phyloP scores from a whole-genome alignment of 2,329 filamentous ascomycete species.

The Arthroderma sp. region DNA sequence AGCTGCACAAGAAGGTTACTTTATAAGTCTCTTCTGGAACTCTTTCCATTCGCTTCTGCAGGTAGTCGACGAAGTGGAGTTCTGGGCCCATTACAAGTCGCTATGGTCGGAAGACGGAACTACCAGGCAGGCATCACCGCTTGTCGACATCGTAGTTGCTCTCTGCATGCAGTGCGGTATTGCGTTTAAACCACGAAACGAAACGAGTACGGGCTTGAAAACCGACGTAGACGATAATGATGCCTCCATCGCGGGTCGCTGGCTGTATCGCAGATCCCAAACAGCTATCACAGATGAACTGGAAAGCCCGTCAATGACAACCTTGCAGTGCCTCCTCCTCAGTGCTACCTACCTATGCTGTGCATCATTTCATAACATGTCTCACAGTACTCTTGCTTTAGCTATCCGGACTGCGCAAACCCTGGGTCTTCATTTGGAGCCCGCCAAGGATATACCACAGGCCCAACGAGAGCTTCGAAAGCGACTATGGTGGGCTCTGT shows the following conservation, averaged over 20 bases:
- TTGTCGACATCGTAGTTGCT: slow-evolving; percentile 41
- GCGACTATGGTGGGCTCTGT: slow-evolving; percentile 42
- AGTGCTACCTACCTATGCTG: slow-evolving; percentile 35
- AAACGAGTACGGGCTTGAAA: background rate
- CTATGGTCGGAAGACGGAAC: slow-evolving; percentile 21
- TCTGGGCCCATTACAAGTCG: slow-evolving; percentile 32
- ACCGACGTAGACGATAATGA: slow-evolving; percentile 17
- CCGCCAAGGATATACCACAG: slow-evolving; percentile 21
- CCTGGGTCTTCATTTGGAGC: slow-evolving; percentile 38
- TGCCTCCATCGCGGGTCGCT: slow-evolving; percentile 32
- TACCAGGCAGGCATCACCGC: slow-evolving; percentile 32
- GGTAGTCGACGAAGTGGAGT: slow-evolving; percentile 34
- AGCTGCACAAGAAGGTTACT: slow-evolving; percentile 34
- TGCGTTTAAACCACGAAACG: slow-evolving; percentile 10
- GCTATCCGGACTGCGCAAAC: slow-evolving; percentile 36
- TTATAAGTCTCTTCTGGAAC: slow-evolving; percentile 37
- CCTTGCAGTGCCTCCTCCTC: slow-evolving; percentile 37
- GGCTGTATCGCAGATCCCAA: slow-evolving; percentile 37
- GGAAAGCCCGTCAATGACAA: slow-evolving; percentile 36
- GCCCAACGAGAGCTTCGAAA: slow-evolving; percentile 33
- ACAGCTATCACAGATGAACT: slow-evolving; percentile 32
- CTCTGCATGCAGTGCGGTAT: slow-evolving; percentile 39
- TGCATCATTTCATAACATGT: slow-evolving; percentile 38
- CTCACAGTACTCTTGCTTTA: slow-evolving; percentile 27
- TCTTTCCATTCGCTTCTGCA: slow-evolving; percentile 30